Conservation (phyloP, 225 moss, liverwort and hornwort species). For the Ulota crispa region DNA sequence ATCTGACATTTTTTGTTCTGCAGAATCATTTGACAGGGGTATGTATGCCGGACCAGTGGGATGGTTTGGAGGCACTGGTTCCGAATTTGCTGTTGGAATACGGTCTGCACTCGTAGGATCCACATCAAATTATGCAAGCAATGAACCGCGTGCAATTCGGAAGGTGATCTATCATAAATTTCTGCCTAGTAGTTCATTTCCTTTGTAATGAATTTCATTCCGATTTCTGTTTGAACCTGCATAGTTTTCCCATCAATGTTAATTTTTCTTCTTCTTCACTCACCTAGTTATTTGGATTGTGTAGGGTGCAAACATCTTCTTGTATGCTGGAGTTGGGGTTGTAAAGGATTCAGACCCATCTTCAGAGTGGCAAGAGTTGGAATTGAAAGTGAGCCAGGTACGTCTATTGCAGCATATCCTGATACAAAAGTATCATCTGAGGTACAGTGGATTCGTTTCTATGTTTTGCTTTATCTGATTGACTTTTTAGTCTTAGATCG, state of each 20-base stretch:
- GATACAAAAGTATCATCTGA: neutral
- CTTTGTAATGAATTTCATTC: neutral
- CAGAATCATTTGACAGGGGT: constrained; percentile 97
- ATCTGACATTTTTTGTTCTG: neutral
- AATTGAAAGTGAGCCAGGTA: constrained; percentile 97
- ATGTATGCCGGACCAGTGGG: constrained; percentile 97
- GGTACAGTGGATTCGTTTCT: neutral
- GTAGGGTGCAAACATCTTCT: constrained; percentile 66
- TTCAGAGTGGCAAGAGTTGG: constrained; percentile 89
- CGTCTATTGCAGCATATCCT: neutral
- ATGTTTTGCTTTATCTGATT: neutral
- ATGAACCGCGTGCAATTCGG: constrained; percentile 16
- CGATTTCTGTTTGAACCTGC: neutral
- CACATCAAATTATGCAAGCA: constrained; percentile 10
- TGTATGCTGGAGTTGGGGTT: constrained; percentile 93
- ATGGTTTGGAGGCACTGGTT: constrained; percentile 86
- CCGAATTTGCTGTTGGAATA: constrained; percentile 97
- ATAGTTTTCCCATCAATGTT: neutral
- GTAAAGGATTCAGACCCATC: constrained; percentile 71
- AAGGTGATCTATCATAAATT: constrained; percentile 27
- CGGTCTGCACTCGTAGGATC: constrained; percentile 82
- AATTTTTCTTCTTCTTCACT: neutral
- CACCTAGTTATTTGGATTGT: constrained; percentile 4
- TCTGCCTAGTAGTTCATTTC: neutral
- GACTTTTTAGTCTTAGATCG: neutral